Evolutionary conservation across 2,329 filamentous ascomycete species (phyloP).

Genomic region (Tolypocladium sp.): DNA sequence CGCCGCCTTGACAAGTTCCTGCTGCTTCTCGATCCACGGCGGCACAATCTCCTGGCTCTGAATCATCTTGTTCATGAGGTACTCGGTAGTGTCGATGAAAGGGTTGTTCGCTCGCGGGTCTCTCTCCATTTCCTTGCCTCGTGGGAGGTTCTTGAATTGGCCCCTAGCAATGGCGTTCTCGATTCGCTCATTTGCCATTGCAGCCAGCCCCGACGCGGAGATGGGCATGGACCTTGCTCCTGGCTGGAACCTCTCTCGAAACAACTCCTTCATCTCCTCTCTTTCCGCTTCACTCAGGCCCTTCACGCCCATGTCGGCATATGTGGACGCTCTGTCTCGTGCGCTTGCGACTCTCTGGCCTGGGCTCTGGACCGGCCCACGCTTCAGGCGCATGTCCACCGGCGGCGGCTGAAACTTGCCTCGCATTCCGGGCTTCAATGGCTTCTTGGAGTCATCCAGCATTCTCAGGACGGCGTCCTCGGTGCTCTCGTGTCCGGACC

Average conservation of each 20-base stretch:
- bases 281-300: slow-evolving; percentile 62
- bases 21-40: slow-evolving; percentile 98
- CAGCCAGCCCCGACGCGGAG: slow-evolving; percentile 67
- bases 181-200: slow-evolving; percentile 82
- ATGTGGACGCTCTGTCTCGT: slow-evolving; percentile 46
- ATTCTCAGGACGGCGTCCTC: slow-evolving; percentile 77
- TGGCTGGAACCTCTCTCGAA: slow-evolving; percentile 74
- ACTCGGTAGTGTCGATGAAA: slow-evolving; percentile 93
- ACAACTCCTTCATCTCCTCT: slow-evolving; percentile 60
- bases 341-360: slow-evolving; percentile 43
- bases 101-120: slow-evolving; percentile 77
- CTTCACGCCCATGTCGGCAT: slow-evolving; percentile 38
- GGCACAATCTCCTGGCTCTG: slow-evolving; percentile 92
- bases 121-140: slow-evolving; percentile 71
- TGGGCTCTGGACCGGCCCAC: slow-evolving; percentile 26
- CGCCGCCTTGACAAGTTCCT: slow-evolving; percentile 67
- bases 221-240: slow-evolving; percentile 65
- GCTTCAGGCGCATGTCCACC: slow-evolving; percentile 43
- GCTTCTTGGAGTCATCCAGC: slow-evolving; percentile 71
- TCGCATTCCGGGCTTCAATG: slow-evolving; percentile 43
- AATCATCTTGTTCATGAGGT: slow-evolving; percentile 98
- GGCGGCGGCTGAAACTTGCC: slow-evolving; percentile 36
- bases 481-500: slow-evolving; percentile 68
- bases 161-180: slow-evolving; percentile 89
- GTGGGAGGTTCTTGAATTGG: slow-evolving; percentile 74